These are phyloP conservation scores for Xylariaceae sp. DNA, from an alignment of 2,329 filamentous ascomycete species.

Conservation along the genomic window DNA sequence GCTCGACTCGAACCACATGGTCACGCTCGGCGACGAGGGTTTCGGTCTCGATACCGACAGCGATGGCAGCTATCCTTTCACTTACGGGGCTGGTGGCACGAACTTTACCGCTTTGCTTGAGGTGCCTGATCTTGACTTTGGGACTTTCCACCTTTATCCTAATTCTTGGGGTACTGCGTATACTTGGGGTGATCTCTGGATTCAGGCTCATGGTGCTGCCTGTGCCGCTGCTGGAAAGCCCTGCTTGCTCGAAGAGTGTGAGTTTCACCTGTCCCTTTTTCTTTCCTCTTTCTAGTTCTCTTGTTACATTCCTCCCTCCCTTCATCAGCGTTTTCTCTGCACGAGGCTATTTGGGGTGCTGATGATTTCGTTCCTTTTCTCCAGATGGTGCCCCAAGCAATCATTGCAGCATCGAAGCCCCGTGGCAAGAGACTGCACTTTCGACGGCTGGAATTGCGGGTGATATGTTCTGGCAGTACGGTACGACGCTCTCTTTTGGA, in stretches of 20 bases:
- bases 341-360: not conserved
- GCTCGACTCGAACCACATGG: constrained; percentile 59
- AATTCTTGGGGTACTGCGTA: constrained; percentile 33
- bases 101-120: constrained; percentile 43
- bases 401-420: constrained; percentile 28
- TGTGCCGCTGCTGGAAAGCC: constrained; percentile 38
- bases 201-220: constrained; percentile 35
- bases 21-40: constrained; percentile 58
- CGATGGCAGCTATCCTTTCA: constrained; percentile 51
- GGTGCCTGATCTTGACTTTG: constrained; percentile 27
- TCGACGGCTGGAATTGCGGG: constrained; percentile 24
- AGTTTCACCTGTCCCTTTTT: constrained; percentile 15
- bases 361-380: constrained; percentile 1
- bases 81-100: constrained; percentile 46
- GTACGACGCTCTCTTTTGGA: constrained; percentile 36
- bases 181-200: constrained; percentile 36
- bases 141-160: constrained; percentile 38
- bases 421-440: constrained; percentile 30
- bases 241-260: constrained; percentile 40
- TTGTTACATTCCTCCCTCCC: not conserved
- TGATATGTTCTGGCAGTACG: constrained; percentile 33
- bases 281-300: not conserved
- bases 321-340: too few species aligned
- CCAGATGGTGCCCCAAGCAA: constrained; percentile 26
- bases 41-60: constrained; percentile 35